A percentile compares a stretch with the other conserved stretches of the same genome.
These are phyloP conservation scores for Penicillium sp. DNA, from an alignment of 2,329 filamentous ascomycete genomes.

Conservation along the genomic window DNA sequence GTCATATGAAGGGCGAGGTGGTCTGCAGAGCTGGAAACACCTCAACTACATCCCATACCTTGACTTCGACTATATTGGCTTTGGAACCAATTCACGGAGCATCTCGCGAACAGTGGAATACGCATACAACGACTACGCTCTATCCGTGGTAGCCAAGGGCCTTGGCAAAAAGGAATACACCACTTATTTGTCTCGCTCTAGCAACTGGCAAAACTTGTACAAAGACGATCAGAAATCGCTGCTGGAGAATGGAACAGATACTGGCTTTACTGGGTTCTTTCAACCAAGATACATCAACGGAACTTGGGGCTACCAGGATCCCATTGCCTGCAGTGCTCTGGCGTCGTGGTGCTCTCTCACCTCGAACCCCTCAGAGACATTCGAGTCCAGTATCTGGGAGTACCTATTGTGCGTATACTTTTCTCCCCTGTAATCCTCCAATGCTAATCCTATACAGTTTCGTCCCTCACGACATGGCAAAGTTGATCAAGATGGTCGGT, in stretches of 20 bases:
- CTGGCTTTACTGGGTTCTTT: conserved; percentile 67
- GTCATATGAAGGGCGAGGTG: conserved; percentile 66
- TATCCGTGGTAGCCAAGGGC: conserved; percentile 57
- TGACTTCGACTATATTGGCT: conserved; percentile 63
- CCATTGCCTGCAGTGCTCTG: conserved; percentile 41
- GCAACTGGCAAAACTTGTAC: conserved; percentile 66
- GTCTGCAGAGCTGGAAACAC: conserved; percentile 66
- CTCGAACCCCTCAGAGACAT: conserved; percentile 30
- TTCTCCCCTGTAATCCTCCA: conserved; percentile 44
- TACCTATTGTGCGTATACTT: conserved; percentile 50
- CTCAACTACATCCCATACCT: conserved; percentile 67
- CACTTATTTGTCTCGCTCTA: conserved; percentile 56
- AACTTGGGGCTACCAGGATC: conserved; percentile 65
- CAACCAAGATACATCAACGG: conserved; percentile 65
- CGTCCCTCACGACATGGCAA: conserved; percentile 48
- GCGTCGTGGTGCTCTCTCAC: conserved; percentile 30
- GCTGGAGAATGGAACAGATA: conserved; percentile 53
- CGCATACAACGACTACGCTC: conserved; percentile 69
- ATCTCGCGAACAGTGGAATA: conserved; percentile 72
- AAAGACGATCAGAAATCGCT: conserved; percentile 57
- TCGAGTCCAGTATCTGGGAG: conserved; percentile 35
- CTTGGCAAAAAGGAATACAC: conserved; percentile 47
- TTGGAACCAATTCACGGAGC: conserved; percentile 66
- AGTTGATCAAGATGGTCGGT: conserved; percentile 58
- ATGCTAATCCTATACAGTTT: conserved; percentile 52